Evolutionary conservation across 2,329 filamentous ascomycete genomes (phyloP).

Genomic region (Emericellopsis cladophorae): DNA sequence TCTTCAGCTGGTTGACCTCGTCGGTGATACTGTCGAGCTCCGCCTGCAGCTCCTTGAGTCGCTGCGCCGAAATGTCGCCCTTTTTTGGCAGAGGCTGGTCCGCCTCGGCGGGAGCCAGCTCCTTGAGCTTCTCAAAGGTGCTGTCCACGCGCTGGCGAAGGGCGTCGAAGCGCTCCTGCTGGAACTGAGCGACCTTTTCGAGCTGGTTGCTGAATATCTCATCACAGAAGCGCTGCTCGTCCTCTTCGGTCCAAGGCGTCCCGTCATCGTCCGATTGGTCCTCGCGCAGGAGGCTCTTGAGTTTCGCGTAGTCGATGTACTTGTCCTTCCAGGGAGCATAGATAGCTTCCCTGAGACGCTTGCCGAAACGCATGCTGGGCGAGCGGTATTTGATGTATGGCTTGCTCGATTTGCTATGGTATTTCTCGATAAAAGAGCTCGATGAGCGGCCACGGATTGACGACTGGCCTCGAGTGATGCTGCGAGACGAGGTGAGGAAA

Average conservation of each 20-base stretch:
- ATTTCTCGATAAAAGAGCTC: neutral
- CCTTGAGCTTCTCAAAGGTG: constrained; percentile 59
- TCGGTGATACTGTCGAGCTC: constrained; percentile 83
- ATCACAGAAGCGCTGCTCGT: constrained; percentile 88
- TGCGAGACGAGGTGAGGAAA: no score
- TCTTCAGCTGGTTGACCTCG: constrained; percentile 86
- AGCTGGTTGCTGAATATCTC: constrained; percentile 91
- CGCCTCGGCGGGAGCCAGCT: constrained; percentile 51
- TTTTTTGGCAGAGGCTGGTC: constrained; percentile 39
- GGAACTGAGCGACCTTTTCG: constrained; percentile 88
- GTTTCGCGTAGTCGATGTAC: constrained; percentile 91
- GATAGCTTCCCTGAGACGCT: constrained; percentile 66
- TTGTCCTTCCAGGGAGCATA: constrained; percentile 84
- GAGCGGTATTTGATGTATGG: neutral
- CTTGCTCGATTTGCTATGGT: neutral
- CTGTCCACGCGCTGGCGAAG: constrained; percentile 41
- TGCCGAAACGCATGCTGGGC: constrained; percentile 77
- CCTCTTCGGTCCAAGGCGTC: constrained; percentile 76
- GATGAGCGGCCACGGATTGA: no score
- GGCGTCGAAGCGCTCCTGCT: constrained; percentile 58
- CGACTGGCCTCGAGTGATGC: no score
- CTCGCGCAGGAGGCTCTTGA: constrained; percentile 81
- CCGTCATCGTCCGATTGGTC: constrained; percentile 48
- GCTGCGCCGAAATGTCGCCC: constrained; percentile 31
- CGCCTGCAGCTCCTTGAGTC: constrained; percentile 57